A percentile compares a stretch with the other conserved stretches of the same genome.
These are phyloP conservation scores for Aspergillus pseudoterreus DNA, from an alignment of 2,329 filamentous ascomycete species.

Conservation along the genomic window DNA sequence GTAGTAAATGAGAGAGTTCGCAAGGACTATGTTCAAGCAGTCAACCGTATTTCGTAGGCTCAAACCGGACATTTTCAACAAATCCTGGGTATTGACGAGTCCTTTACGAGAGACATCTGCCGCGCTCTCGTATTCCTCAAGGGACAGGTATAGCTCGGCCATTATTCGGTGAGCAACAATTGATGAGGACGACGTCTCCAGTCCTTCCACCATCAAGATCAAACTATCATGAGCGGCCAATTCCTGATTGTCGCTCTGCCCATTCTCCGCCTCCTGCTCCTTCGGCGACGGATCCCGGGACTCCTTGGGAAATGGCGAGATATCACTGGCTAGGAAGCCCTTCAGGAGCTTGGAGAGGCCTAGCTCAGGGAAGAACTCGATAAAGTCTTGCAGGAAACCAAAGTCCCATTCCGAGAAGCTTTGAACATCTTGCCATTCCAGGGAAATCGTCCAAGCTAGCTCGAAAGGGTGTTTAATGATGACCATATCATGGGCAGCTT, in stretches of 20 bases:
- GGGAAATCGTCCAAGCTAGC: slow-evolving; percentile 82
- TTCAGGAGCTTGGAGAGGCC: slow-evolving; percentile 79
- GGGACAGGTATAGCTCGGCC: slow-evolving; percentile 74
- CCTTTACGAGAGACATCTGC: slow-evolving; percentile 78
- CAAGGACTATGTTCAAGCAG: slow-evolving; percentile 71
- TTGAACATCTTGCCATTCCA: slow-evolving; percentile 84
- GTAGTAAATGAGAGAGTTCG: slow-evolving; percentile 83
- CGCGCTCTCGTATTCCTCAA: slow-evolving; percentile 80
- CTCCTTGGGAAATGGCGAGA: slow-evolving; percentile 70
- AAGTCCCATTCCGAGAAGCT: slow-evolving; percentile 73
- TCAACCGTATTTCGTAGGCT: slow-evolving; percentile 67
- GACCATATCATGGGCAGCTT: slow-evolving; percentile 86
- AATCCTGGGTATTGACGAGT: slow-evolving; percentile 55
- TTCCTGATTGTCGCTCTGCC: slow-evolving; percentile 40
- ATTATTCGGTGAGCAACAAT: slow-evolving; percentile 79
- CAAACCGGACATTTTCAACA: slow-evolving; percentile 66
- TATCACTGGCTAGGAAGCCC: slow-evolving; percentile 75
- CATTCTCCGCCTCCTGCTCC: slow-evolving; percentile 22
- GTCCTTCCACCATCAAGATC: slow-evolving; percentile 73
- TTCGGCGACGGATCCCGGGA: slow-evolving; percentile 3
- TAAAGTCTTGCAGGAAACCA: slow-evolving; percentile 74
- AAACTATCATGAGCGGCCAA: slow-evolving; percentile 76
- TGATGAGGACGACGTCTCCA: slow-evolving; percentile 62
- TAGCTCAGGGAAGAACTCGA: slow-evolving; percentile 75
- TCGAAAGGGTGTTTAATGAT: slow-evolving; percentile 89